Percentiles rank a stretch among this genome's conserved stretches.
Conservation (phyloP, 257 asterid species). For the Lantana camara region DNA sequence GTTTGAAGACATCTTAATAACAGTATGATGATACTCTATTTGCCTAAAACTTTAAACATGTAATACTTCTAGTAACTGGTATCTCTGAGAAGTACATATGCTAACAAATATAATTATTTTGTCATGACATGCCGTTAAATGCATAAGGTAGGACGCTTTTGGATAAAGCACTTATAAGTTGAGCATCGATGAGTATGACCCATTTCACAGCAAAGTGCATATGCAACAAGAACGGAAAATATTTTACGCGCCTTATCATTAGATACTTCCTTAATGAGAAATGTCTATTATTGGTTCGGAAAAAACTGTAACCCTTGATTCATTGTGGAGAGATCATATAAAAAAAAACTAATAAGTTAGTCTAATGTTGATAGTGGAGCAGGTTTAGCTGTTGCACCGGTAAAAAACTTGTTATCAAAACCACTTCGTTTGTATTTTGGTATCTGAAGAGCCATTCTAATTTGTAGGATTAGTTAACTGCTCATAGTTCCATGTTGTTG, state of each 20-base stretch:
- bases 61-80: conserved; percentile 1
- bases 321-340: not conserved
- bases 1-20: not conserved
- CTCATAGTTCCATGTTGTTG: not conserved
- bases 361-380: not conserved
- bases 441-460: too few relatives aligned
- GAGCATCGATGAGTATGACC: not conserved
- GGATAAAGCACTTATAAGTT: not conserved
- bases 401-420: not conserved
- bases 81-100: not conserved
- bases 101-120: not conserved
- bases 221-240: not conserved
- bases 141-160: not conserved
- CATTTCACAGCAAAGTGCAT: not conserved
- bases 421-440: not conserved
- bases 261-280: not conserved
- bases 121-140: not conserved
- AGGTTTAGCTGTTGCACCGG: not conserved
- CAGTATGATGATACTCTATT: not conserved
- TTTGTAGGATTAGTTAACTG: not conserved
- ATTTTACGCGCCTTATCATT: not conserved
- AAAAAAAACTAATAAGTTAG: too few relatives aligned
- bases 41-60: not conserved
- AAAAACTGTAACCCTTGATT: not conserved
- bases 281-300: not conserved